Conservation (phyloP, 2,329 filamentous ascomycete species). For the Colletotrichum truncatum region DNA sequence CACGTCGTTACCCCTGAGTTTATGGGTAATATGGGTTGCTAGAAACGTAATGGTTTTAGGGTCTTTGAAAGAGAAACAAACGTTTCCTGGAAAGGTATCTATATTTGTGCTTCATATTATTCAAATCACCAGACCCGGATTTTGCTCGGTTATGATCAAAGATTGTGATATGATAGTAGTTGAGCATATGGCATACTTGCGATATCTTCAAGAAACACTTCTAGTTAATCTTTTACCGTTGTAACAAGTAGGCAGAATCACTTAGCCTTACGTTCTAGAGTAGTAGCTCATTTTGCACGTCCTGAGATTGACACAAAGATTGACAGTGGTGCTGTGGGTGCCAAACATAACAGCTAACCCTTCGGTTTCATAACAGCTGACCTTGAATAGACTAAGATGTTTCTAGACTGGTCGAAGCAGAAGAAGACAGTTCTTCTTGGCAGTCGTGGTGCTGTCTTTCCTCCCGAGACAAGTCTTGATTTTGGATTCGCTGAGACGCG, state of each 20-base stretch:
- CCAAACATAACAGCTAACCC: constrained; percentile 63
- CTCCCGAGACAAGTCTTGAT: constrained; percentile 62
- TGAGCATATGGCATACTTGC: no score
- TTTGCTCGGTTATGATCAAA: no score
- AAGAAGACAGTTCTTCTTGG: constrained; percentile 51
- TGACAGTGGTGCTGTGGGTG: constrained; percentile 63
- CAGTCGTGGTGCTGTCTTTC: constrained; percentile 49
- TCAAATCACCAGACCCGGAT: no score
- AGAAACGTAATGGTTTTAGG: no score
- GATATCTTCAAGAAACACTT: no score
- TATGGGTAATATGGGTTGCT: no score
- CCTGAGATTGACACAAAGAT: constrained; percentile 58
- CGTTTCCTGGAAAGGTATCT: no score
- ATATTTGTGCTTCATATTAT: no score
- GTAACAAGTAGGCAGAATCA: neutral
- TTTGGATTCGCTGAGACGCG: constrained; percentile 55
- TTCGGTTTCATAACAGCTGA: constrained; percentile 60
- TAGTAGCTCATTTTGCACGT: constrained; percentile 51
- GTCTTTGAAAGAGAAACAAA: no score
- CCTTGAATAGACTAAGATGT: constrained; percentile 57
- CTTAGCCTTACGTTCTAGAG: constrained; percentile 54
- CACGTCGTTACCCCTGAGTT: neutral
- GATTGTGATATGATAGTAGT: no score
- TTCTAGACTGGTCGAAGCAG: constrained; percentile 51
- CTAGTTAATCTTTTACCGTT: no score